phyloP scores from a whole-genome alignment of 257 asterid genomes.

The Knoxia roxburghii region DNA sequence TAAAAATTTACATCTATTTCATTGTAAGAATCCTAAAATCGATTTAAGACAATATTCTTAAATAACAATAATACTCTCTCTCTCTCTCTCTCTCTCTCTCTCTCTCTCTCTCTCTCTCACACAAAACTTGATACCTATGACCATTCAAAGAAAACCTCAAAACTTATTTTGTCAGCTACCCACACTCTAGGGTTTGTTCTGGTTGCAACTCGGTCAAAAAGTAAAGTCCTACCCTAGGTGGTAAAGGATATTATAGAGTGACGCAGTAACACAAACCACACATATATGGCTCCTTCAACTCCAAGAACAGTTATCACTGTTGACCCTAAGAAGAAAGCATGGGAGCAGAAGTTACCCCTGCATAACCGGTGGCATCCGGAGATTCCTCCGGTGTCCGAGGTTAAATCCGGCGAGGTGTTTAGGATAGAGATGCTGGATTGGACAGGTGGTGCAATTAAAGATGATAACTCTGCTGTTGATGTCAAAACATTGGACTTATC shows the following conservation, averaged over 20 bases:
- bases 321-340: constrained; percentile 38
- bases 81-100: too few relatives aligned
- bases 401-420: constrained; percentile 36
- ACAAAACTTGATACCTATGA: constrained; percentile 8
- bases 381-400: constrained; percentile 36
- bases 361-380: constrained; percentile 52
- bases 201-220: constrained; percentile 6
- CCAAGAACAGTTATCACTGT: constrained; percentile 42
- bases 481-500: constrained; percentile 44
- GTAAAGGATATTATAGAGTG: not conserved
- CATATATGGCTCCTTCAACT: constrained; percentile 62
- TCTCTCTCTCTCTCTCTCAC: too few relatives aligned
- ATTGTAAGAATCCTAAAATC: not conserved
- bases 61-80: too few relatives aligned
- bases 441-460: constrained; percentile 51
- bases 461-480: constrained; percentile 48
- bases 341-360: constrained; percentile 34
- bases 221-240: too few relatives aligned
- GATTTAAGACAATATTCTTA: too few relatives aligned
- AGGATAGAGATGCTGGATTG: constrained; percentile 49
- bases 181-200: constrained; percentile 9
- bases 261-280: not conserved
- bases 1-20: too few relatives aligned
- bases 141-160: constrained; percentile 23
- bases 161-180: constrained; percentile 30